Conservation (phyloP, 306 rosid genomes). For the Vigna hirtella region DNA sequence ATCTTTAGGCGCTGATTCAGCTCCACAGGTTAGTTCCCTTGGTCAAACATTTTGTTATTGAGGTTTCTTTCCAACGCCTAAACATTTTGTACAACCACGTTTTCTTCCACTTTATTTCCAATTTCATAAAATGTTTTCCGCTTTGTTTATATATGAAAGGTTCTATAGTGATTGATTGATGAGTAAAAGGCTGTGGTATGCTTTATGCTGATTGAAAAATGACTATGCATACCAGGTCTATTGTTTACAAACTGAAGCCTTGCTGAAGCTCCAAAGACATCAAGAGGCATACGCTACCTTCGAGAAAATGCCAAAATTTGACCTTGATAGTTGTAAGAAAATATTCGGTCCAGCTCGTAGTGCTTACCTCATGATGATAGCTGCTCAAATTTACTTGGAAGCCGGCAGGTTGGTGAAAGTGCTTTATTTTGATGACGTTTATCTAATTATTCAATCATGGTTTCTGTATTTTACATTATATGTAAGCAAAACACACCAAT, state of each 20-base stretch:
- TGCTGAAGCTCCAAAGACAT: constrained; percentile 71
- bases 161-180: constrained; percentile 20
- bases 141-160: not conserved
- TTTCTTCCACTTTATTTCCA: not conserved
- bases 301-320: constrained; percentile 68
- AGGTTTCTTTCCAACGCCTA: not conserved
- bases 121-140: not conserved
- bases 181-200: not conserved
- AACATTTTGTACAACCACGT: not conserved
- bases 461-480: not conserved
- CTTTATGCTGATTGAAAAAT: constrained; percentile 32
- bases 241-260: constrained; percentile 90
- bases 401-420: constrained; percentile 77
- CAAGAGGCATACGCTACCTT: constrained; percentile 74
- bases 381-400: constrained; percentile 74
- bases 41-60: not conserved
- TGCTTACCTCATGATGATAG: constrained; percentile 67
- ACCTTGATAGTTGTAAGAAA: constrained; percentile 57
- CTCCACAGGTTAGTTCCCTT: constrained; percentile 68
- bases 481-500: constrained; percentile 6
- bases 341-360: constrained; percentile 59
- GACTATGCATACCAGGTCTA: constrained; percentile 55
- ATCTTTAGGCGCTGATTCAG: constrained; percentile 74
- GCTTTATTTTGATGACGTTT: constrained; percentile 14
- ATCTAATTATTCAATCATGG: constrained; percentile 11